Percentiles rank a stretch among this genome's conserved stretches.
These are phyloP conservation scores for Hymenoscyphus linearis DNA, from an alignment of 2,329 filamentous ascomycete species.

Conservation along the genomic window DNA sequence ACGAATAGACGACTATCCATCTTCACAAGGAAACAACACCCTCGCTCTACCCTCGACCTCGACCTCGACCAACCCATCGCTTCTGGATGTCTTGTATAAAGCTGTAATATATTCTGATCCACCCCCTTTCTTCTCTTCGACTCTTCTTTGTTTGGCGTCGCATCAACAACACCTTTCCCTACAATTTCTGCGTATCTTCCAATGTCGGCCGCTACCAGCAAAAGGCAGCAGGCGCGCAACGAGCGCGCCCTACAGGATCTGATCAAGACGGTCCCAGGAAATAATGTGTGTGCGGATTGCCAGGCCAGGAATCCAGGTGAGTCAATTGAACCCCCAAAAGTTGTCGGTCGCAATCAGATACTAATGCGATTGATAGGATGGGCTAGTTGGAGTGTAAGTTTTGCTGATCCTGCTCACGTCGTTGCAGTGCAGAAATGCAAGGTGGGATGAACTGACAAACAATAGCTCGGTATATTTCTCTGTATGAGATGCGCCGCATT, in stretches of 20 bases:
- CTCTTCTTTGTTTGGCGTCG: constrained; percentile 3
- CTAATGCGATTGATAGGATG: constrained; percentile 26
- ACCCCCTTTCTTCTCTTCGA: not conserved
- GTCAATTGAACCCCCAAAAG: constrained; percentile 24
- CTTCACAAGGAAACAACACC: not conserved
- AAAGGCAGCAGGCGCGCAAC: constrained; percentile 96
- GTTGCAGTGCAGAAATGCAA: not conserved
- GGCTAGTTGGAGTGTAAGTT: constrained; percentile 35
- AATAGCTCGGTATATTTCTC: constrained; percentile 84
- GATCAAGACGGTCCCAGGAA: constrained; percentile 76
- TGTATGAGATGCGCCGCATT: constrained; percentile 96
- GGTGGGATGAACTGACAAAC: constrained; percentile 17
- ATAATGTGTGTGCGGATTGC: constrained; percentile 93
- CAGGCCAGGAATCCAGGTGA: constrained; percentile 84
- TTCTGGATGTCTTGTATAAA: constrained; percentile 23
- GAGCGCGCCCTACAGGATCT: constrained; percentile 88
- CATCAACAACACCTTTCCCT: constrained; percentile 1
- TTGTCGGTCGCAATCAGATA: constrained; percentile 4
- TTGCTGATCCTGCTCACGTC: not conserved
- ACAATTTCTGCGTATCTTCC: constrained; percentile 3
- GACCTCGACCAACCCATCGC: constrained; percentile 3
- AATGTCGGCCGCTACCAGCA: constrained; percentile 76
- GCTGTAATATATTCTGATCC: constrained; percentile 13
- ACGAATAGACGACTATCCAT: not conserved
- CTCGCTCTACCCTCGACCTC: not conserved